These are phyloP conservation scores for Akanthomyces muscarius DNA, from an alignment of 2,329 filamentous ascomycete genomes.

Conservation along the genomic window DNA sequence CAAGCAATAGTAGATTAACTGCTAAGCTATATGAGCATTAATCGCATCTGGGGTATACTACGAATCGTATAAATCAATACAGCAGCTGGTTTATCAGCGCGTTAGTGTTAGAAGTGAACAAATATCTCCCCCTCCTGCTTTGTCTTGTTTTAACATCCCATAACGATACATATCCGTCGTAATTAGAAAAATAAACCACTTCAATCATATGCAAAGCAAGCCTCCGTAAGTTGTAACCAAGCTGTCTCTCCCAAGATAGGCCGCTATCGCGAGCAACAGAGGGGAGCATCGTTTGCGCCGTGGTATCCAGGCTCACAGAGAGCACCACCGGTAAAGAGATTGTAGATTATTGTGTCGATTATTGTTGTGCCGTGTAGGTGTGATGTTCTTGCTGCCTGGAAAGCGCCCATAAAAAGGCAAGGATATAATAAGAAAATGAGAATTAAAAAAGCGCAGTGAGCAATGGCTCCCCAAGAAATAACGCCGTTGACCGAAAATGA, in stretches of 20 bases:
- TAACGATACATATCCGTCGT: constrained; percentile 11
- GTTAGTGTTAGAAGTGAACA: constrained; percentile 17
- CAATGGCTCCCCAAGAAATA: constrained; percentile 20
- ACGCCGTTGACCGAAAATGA: constrained; percentile 23
- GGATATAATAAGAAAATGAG: constrained; percentile 18
- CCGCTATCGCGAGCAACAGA: background rate
- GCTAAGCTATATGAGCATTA: constrained; percentile 17
- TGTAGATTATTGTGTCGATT: background rate
- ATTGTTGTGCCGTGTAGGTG: background rate
- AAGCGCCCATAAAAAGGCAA: constrained; percentile 15
- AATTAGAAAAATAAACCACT: constrained; percentile 12
- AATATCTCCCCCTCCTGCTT: constrained; percentile 5
- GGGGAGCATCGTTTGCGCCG: background rate
- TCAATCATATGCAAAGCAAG: constrained; percentile 17
- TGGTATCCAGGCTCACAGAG: background rate
- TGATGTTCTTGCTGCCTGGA: constrained; percentile 4
- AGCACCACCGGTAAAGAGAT: background rate
- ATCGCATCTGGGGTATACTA: constrained; percentile 17
- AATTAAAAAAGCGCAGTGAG: constrained; percentile 21
- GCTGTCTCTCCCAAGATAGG: constrained; percentile 2
- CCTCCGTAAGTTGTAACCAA: constrained; percentile 11
- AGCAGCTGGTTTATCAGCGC: constrained; percentile 17
- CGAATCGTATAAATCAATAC: constrained; percentile 18
- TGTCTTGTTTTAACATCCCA: constrained; percentile 2
- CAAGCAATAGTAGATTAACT: constrained; percentile 10